Base-by-base conservation (phyloP, 2,329 filamentous ascomycete species). In the Pseudopithomyces maydicus region DNA sequence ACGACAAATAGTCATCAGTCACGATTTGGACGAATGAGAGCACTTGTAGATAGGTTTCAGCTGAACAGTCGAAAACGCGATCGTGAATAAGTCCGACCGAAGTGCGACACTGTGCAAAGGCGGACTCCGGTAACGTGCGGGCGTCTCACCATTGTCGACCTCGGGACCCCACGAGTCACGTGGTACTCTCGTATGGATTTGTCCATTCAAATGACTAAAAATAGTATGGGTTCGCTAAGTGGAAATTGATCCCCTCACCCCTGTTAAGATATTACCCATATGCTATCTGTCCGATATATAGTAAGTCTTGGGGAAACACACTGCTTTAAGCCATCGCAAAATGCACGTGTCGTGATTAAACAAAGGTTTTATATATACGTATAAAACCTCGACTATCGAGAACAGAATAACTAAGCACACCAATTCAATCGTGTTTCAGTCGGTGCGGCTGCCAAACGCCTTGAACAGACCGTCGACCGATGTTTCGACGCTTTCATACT, bases 21-120 rank as follows among this genome's bases (percentile, higher is more conserved):
- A 50, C 47, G 45, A 10, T 23, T 35, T 44, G 39, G 26, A 33
- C 57, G 35, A 57, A 60, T 53, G 29, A 53, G 23, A 32, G n/a
- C 2, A 2, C 29, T 54, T 29, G 17, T 17, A n/a, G 20, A 29
- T 17, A 33, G 26, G 35, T 10, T n/a, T 52, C n/a, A n/a, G 50
- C 55, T 51, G 57, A n/a, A n/a, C n/a, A n/a, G n/a, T n/a, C 54
- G 44, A 35, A 15, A 10, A 26, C 14, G 12, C 38, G 7, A 41
- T 51, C 52, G 57, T 62, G 54, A 54, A 47, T 60, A 50, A 50
- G 44, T 56, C 45, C 57, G 49, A 49, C 50, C 43, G 23, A 43
- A 46, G 33, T 23, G 55, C 52, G 38, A 41, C 32, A 26, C 6
- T 22, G 26, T 17, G 8, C 14, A n/a, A 2, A n/a, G n/a, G 44